Evolutionary conservation across 164 flowering plant species (phyloP).

Genomic region (Pachysandra terminalis): DNA sequence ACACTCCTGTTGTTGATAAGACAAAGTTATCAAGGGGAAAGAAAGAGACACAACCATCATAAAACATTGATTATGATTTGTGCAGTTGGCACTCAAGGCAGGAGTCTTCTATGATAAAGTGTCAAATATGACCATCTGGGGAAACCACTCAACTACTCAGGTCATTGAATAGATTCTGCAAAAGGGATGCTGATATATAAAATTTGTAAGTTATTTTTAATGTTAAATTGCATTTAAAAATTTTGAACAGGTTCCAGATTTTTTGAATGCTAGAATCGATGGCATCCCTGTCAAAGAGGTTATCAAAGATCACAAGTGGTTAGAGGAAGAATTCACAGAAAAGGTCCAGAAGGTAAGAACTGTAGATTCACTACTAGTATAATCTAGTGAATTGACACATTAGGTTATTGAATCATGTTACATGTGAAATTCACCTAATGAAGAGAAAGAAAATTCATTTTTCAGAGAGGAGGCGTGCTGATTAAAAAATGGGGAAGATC

Average conservation of each 20-base stretch:
- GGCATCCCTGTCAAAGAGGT: slow-evolving; percentile 87
- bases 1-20: background rate
- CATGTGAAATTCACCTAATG: slow-evolving; percentile 1
- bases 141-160: slow-evolving; percentile 99
- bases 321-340: slow-evolving; percentile 88
- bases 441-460: slow-evolving; percentile 3
- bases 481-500: slow-evolving; percentile 99
- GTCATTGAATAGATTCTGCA: slow-evolving; percentile 26
- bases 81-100: slow-evolving; percentile 94
- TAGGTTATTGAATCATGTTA: background rate
- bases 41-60: background rate
- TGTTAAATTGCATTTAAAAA: background rate
- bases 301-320: slow-evolving; percentile 77
- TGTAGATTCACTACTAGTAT: background rate
- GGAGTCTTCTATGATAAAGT: slow-evolving; percentile 96
- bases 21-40: background rate
- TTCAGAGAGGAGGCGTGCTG: slow-evolving; percentile 89
- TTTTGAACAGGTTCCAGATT: slow-evolving; percentile 83
- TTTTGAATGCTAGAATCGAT: slow-evolving; percentile 79
- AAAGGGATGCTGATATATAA: background rate
- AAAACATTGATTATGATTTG: slow-evolving; percentile 11
- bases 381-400: background rate
- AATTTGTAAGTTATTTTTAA: background rate
- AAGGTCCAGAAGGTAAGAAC: slow-evolving; percentile 72
- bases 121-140: slow-evolving; percentile 96